Base-by-base conservation (phyloP, 768 basidiomycete genomes). In the Bullera alba region DNA sequence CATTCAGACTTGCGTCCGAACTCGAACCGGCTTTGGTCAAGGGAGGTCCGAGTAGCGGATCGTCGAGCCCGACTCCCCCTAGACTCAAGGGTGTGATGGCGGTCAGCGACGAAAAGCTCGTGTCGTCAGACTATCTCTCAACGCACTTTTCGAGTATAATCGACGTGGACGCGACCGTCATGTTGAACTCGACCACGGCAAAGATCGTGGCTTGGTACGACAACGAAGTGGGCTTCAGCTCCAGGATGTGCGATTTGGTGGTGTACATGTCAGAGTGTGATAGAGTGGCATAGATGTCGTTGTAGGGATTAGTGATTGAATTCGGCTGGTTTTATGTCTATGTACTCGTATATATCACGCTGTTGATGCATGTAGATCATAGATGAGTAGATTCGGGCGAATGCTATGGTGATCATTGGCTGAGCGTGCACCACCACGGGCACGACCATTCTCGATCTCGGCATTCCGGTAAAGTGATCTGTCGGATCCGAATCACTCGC, bases 131-230 rank as follows among this genome's bases (percentile, higher is more conserved):
- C 51, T 73, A 70, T 44, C 43, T 71, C 23, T 69, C 67, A 1
- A 59, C 60, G 29, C 50, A 46, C 8, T 54, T 64, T 32, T 59
- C 53, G 17, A 57, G 58, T 28, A 65, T 69, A 41, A 53, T 74
- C 36, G 73, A 74, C 30, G 58, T 63, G 2, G 64, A 67, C 19
- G 70, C 73, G 2, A 65, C 59, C 2, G 56, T 63, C 25, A 56
- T 69, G 56, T 51, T 74, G 30, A 61, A 68, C 53, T 58, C 60
- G 7, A 54, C 28, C 21, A 67, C 64, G 19, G 65, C 58, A 3
- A 71, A 72, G 63, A 58, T 74, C 43, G 55, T 71, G 6, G 67
- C 69, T 0, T 71, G 60, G 63, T 73, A 73, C 52, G 71, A 72
- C 48, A 72, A 74, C 55, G 72, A 73, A 56, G 54, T 56, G 42